These are phyloP conservation scores for Tritrichomonas musculus DNA, from an alignment of 208 protist species.

Conservation along the genomic window DNA sequence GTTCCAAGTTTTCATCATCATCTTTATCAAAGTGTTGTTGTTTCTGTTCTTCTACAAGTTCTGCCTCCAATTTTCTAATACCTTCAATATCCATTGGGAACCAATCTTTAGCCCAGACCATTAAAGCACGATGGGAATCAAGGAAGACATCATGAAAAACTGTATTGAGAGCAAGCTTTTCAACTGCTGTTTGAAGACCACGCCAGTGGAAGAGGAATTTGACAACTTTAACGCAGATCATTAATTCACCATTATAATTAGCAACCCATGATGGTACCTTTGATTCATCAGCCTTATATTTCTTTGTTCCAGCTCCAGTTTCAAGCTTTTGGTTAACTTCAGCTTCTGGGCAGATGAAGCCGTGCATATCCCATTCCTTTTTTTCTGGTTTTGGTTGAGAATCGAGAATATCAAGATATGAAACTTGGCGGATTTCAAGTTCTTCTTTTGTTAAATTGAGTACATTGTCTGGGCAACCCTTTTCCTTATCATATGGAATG, in stretches of 20 bases:
- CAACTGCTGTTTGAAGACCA: slow-evolving; percentile 4
- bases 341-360: background rate
- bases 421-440: background rate
- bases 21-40: background rate
- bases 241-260: background rate
- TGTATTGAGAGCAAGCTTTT: background rate
- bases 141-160: slow-evolving; percentile 29
- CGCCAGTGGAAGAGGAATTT: background rate
- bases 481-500: background rate
- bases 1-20: background rate
- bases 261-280: background rate
- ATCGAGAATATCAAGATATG: background rate
- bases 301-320: background rate
- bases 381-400: slow-evolving; percentile 30
- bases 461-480: background rate
- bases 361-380: slow-evolving; percentile 21
- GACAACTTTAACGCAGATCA: background rate
- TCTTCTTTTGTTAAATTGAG: background rate
- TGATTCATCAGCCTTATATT: background rate
- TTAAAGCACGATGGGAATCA: slow-evolving; percentile 5
- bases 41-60: background rate
- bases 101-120: background rate
- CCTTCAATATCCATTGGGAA: slow-evolving; percentile 4
- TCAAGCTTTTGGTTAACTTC: background rate
- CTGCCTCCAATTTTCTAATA: background rate